Conservation (phyloP, 75 land plant genomes). For the Selaginella tamariscina region DNA sequence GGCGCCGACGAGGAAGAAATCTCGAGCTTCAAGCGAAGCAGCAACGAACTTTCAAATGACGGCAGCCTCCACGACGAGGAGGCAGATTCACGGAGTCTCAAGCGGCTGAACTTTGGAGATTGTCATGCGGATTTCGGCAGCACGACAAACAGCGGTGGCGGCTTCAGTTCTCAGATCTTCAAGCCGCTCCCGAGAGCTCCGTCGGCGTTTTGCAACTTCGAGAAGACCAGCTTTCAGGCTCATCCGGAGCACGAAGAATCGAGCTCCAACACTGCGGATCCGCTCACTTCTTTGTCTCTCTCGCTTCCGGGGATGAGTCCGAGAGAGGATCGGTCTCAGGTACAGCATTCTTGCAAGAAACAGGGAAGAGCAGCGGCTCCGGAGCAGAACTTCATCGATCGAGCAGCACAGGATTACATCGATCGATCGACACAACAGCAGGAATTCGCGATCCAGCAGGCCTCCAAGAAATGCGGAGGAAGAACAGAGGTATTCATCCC, state of each 20-base stretch:
- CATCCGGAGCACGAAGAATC: too few species aligned
- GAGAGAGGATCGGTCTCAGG: too few species aligned
- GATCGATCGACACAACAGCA: background rate
- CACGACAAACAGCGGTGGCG: background rate
- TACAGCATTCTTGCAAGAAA: too few species aligned
- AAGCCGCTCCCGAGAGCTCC: background rate
- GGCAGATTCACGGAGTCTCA: background rate
- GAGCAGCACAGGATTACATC: background rate
- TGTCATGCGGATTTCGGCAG: background rate
- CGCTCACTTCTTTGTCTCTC: background rate
- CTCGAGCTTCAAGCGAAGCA: constrained; percentile 1
- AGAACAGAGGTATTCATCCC: background rate
- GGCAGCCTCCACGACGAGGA: constrained; percentile 14
- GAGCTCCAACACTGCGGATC: background rate
- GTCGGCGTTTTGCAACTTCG: background rate
- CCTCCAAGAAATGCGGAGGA: background rate
- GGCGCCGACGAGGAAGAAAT: constrained; percentile 5
- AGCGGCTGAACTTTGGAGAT: background rate
- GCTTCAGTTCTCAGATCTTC: background rate
- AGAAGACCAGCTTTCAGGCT: too few species aligned
- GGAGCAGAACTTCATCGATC: background rate
- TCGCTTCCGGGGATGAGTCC: background rate
- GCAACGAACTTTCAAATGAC: constrained; percentile 2
- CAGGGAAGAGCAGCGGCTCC: background rate
- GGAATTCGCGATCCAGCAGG: background rate